Percentiles rank a stretch among this genome's conserved stretches.
These are phyloP conservation scores for Cytidiella melzeri DNA, from an alignment of 768 basidiomycete genomes.

Conservation along the genomic window DNA sequence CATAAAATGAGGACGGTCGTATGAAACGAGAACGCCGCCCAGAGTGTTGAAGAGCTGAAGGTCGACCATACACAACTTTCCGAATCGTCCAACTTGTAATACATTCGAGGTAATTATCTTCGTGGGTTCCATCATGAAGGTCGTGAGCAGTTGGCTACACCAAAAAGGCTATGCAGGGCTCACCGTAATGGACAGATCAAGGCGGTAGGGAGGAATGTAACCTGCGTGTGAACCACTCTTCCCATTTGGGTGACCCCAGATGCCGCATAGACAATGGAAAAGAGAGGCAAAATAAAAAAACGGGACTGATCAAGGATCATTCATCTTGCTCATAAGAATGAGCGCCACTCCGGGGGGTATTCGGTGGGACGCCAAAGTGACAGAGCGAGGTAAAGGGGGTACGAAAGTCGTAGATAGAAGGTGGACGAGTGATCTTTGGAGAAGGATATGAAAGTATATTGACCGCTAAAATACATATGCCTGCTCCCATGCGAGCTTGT, in stretches of 20 bases:
- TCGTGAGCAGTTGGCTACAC: background rate
- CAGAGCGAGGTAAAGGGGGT: constrained; percentile 38
- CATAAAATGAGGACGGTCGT: constrained; percentile 94
- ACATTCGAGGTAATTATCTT: too few relatives aligned
- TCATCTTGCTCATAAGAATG: constrained; percentile 83
- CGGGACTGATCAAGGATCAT: constrained; percentile 25
- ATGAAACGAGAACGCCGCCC: constrained; percentile 68
- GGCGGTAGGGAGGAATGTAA: constrained; percentile 26
- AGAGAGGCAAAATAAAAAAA: constrained; percentile 37
- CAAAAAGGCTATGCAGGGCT: constrained; percentile 1
- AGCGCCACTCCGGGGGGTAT: constrained; percentile 58
- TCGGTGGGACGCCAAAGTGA: constrained; percentile 84
- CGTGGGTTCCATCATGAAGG: too few relatives aligned
- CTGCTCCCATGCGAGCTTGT: constrained; percentile 19
- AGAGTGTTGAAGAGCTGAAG: constrained; percentile 91
- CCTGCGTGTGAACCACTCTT: constrained; percentile 49
- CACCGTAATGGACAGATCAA: constrained; percentile 11
- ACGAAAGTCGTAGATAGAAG: constrained; percentile 4
- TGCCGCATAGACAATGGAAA: constrained; percentile 13
- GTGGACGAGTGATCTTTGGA: too few relatives aligned
- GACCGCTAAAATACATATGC: constrained; percentile 32
- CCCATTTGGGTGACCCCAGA: constrained; percentile 24
- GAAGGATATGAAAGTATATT: constrained; percentile 13
- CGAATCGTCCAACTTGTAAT: too few relatives aligned
- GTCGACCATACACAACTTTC: too few relatives aligned